These are phyloP conservation scores for Suhomyces xylopsoci DNA, from an alignment of 805 yeast genomes.

Conservation along the genomic window DNA sequence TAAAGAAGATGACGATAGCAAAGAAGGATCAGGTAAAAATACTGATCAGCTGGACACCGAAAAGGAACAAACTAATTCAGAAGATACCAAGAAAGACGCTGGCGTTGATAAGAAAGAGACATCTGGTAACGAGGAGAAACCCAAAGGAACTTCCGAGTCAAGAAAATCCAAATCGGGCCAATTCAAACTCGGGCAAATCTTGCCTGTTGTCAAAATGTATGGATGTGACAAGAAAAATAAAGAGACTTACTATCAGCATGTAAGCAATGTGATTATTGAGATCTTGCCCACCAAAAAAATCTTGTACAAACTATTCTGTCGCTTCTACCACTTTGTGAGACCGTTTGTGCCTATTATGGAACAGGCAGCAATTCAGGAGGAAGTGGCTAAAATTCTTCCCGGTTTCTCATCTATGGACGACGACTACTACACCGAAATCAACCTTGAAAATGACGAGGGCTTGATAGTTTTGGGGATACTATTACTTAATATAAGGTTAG, in stretches of 20 bases:
- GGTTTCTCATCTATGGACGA: slow-evolving; percentile 18
- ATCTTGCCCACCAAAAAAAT: slow-evolving; percentile 30
- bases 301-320: slow-evolving; percentile 23
- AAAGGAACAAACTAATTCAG: neutral
- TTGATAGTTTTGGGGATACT: slow-evolving; percentile 28
- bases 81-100: neutral
- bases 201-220: neutral
- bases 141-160: neutral
- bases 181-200: neutral
- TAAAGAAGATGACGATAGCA: slow-evolving; percentile 4
- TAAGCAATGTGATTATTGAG: slow-evolving; percentile 25
- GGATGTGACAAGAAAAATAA: slow-evolving; percentile 11
- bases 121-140: neutral
- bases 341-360: slow-evolving; percentile 38
- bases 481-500: slow-evolving; percentile 30
- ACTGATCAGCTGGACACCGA: neutral
- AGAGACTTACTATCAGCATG: slow-evolving; percentile 24
- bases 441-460: slow-evolving; percentile 29
- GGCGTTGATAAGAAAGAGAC: neutral
- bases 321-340: slow-evolving; percentile 38
- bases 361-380: slow-evolving; percentile 25
- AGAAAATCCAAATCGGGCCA: neutral
- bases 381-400: slow-evolving; percentile 21
- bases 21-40: neutral
- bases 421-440: slow-evolving; percentile 18